Percentiles rank a stretch among this genome's conserved stretches.
phyloP scores from a whole-genome alignment of 1,139 yeast genomes.

The Pichia terricola region DNA sequence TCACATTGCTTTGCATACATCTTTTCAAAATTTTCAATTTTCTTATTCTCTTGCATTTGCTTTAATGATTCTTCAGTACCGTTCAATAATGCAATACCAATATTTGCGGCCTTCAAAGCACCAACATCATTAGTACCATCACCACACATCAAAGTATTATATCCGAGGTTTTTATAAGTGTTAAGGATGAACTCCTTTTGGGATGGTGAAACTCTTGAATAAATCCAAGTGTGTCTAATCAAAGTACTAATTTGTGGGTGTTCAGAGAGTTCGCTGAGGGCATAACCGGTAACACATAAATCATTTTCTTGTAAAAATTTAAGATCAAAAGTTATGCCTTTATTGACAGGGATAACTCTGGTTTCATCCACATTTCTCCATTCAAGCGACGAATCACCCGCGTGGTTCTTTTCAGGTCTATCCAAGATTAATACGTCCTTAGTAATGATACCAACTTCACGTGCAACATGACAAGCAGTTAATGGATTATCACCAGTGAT shows the following conservation, averaged over 20 bases:
- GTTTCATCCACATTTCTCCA: slow-evolving; percentile 86
- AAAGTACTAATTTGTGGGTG: slow-evolving; percentile 63
- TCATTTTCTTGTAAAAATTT: slow-evolving; percentile 60
- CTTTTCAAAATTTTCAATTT: slow-evolving; percentile 51
- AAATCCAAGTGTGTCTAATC: slow-evolving; percentile 89
- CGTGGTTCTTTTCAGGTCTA: slow-evolving; percentile 56
- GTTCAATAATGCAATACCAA: slow-evolving; percentile 92
- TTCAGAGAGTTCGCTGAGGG: slow-evolving; percentile 50
- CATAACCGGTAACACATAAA: slow-evolving; percentile 90
- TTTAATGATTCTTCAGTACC: slow-evolving; percentile 95
- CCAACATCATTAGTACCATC: slow-evolving; percentile 99
- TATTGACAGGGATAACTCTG: slow-evolving; percentile 55
- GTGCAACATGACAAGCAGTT: slow-evolving; percentile 97
- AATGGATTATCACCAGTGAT: slow-evolving; percentile 98
- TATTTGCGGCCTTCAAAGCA: slow-evolving; percentile 96
- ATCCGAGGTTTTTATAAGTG: slow-evolving; percentile 79
- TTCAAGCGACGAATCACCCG: slow-evolving; percentile 47
- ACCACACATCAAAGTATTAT: slow-evolving; percentile 96
- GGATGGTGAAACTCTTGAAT: slow-evolving; percentile 93
- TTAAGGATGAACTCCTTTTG: slow-evolving; percentile 90
- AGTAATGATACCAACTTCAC: slow-evolving; percentile 81
- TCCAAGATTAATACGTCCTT: slow-evolving; percentile 80
- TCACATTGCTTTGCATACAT: slow-evolving; percentile 81
- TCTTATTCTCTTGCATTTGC: slow-evolving; percentile 76
- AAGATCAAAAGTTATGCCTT: slow-evolving; percentile 45